Evolutionary conservation across 768 basidiomycete genomes (phyloP), one percentile per base, ranked within the genome.

Genomic region (Tylopilus balloui): DNA sequence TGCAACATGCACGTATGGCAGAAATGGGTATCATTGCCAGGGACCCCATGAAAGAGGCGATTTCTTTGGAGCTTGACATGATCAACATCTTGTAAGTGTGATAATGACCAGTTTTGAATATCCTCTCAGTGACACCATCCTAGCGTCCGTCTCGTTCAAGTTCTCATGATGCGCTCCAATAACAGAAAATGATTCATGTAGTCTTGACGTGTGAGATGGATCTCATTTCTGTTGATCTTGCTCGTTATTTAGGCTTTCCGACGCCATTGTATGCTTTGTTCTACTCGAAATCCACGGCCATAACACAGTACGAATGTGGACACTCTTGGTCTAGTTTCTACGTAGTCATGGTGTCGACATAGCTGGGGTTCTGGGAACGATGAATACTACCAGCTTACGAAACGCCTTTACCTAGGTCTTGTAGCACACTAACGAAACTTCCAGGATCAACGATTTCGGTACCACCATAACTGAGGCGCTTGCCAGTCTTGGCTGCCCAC

Each of bases 371-470:
- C 19, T 9, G n/a, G 34, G 3, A 34, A 20, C 35, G 3, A 20
- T 34, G n/a, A n/a, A n/a, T n/a, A n/a, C n/a, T n/a, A 36, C 35
- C 10, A 11, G 31, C 1, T 57, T 68, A 73, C 14, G 60, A 52
- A 51, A 45, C 58, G 21, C 53, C 52, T 60, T 76, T 80, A 1
- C 86, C 86, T 15, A 92, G 69, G 35, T 72, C 75, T 45, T 81
- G 82, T 57, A 98, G 66, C 24, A 86, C 74, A 27, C 74, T 69
- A 17, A 98, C 76, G 64, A 99, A 98, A 40, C 83, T 82, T 63
- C 79, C 82, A 6, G 96, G 96, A 59, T 92, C 88, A 41, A 96
- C 62, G 34, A 99, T 93, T 64, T 98, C 96, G 15, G 95, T 98
- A 17, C 91, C 90, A 15, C 96, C 96, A 65, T 99, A 99, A 29